phyloP scores from a whole-genome alignment of 352 stramenopile species.

The Phytopythium oedochilum region DNA sequence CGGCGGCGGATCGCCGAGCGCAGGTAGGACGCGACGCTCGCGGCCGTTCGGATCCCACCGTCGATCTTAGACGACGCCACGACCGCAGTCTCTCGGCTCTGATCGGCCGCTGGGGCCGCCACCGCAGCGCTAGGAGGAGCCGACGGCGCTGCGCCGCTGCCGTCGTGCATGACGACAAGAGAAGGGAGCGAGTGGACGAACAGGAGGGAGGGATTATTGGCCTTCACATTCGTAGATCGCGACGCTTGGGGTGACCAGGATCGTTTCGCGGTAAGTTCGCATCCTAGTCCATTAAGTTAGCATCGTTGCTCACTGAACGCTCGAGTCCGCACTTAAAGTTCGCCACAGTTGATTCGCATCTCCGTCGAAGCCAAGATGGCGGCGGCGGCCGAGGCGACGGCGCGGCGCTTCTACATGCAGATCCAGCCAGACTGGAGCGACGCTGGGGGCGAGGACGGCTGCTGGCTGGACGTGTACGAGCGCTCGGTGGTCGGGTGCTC shows the following conservation, averaged over 20 bases:
- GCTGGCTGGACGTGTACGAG: conserved; percentile 56
- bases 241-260: background rate
- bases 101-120: background rate
- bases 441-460: conserved; percentile 11
- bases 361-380: background rate
- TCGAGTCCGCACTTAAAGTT: no score
- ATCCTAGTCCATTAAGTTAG: no score
- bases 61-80: background rate
- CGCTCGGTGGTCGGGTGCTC: conserved; percentile 21
- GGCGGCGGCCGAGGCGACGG: conserved; percentile 4
- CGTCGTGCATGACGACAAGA: background rate
- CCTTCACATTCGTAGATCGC: no score
- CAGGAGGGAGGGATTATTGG: background rate
- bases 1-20: conserved; percentile 20
- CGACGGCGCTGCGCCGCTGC: background rate
- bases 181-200: background rate
- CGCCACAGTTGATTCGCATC: no score
- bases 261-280: background rate
- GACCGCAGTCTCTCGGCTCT: background rate
- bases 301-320: no score
- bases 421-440: conserved; percentile 57
- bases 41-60: conserved; percentile 9
- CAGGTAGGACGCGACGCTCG: conserved; percentile 36
- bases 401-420: conserved; percentile 43
- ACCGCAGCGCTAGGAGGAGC: background rate